Evolutionary conservation across 2,329 filamentous ascomycete species (phyloP), one percentile per base, ranked within the genome.

Genomic region (Cladosporium phlei): DNA sequence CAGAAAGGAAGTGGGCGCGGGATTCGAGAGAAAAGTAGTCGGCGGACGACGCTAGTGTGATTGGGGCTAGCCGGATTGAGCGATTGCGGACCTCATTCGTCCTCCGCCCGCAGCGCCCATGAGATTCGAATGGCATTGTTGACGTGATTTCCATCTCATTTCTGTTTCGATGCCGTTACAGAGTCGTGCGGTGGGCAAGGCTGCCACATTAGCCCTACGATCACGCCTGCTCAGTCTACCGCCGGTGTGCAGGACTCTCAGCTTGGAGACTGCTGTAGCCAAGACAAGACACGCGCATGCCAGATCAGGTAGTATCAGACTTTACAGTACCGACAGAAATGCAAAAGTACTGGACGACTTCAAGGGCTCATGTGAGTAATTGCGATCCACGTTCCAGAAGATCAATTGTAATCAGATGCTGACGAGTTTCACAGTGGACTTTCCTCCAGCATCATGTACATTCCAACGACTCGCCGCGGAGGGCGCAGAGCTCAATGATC

Each of bases 361-460:
- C 56, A 62, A 64, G 40, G 50, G 54, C 27, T 56, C 56, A 28
- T n/a, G 45, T 47, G 29, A 35, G 45, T 28, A 5, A 21, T 19
- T 14, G 5, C 12, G 8, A 6, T 14, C 5, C 2, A 24, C n/a
- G 10, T 10, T 10, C 16, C n/a, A 11, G 21, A 6, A 34, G 5
- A 16, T 5, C 16, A 16, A 29, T 47, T 20, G 40, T 17, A 14
- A 9, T 16, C 7, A 11, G 2, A 17, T 5, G n/a, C n/a, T n/a
- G n/a, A n/a, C n/a, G n/a, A n/a, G n/a, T n/a, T n/a, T n/a, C n/a
- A n/a, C 45, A 47, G 45, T 47, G 8, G 59, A 66, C 34, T 76
- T 76, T 34, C 71, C 73, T 2, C 43, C 64, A 14, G 67, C 70
- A 19, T 73, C 63, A 62, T 66, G 68, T 66, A 52, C 58, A 59